Evolutionary conservation across 768 basidiomycete species (phyloP), one percentile per base, ranked within the genome.

Genomic region (Boletus insuetus): DNA sequence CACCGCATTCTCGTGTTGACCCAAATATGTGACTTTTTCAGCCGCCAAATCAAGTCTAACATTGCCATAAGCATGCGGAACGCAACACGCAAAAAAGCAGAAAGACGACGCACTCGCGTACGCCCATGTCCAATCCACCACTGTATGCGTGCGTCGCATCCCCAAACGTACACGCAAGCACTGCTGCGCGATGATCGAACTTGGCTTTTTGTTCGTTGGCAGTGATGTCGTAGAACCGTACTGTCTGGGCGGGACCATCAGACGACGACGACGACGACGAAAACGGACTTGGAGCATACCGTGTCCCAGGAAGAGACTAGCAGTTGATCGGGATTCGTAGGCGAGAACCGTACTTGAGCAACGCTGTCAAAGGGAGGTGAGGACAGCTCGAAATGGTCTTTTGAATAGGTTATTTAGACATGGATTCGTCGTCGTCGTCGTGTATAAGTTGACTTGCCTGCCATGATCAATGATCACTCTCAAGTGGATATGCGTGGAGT

Each of bases 241-340:
- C 67, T 67, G 82, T 75, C 91, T 90, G 64, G n/a, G 52, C 26
- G 5, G 16, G 37, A 75, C 74, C 72, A 37, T 58, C 40, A 48
- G 42, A 73, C 73, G 76, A 53, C 39, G 43, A 14, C 3, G 20
- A 17, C n/a, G 26, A 31, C 60, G 8, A 45, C 41, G 10, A 29
- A 37, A 52, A 43, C 55, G 37, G 29, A 53, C 35, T 22, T 51
- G 54, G 41, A 6, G 62, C 75, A 29, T 64, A 80, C 82, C 59
- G 90, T 83, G 71, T 98, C 96, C 96, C 96, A 98, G 56, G 90
- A 88, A 13, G 91, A 84, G 17, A 90, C 91, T 0, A 98, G 74
- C 1, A 98, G 74, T 19, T 88, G 85, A 51, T 88, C 79, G 3
- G 94, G 86, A 68, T 89, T 82, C 4, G 79, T 78, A 1, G 93